phyloP scores from a whole-genome alignment of 2,329 filamentous ascomycete genomes.

The Endothia cerciana region DNA sequence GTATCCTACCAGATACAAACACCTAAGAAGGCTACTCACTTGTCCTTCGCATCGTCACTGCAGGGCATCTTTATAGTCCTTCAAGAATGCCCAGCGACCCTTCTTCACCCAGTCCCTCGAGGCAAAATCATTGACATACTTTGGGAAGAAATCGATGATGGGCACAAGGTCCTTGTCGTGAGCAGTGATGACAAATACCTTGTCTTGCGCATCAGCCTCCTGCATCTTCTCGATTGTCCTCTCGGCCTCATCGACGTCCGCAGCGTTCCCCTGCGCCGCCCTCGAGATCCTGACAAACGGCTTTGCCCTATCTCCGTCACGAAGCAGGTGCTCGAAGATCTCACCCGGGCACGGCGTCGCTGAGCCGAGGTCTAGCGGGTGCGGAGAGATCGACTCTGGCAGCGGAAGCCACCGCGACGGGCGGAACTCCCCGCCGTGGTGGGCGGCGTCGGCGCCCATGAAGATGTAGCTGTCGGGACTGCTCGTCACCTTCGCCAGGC shows the following conservation, averaged over 20 bases:
- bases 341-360: slow-evolving; percentile 44
- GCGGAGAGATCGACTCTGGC: slow-evolving; percentile 39
- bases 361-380: slow-evolving; percentile 39
- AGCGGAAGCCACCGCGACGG: slow-evolving; percentile 41
- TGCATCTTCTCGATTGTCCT: slow-evolving; percentile 49
- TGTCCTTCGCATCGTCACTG: slow-evolving; percentile 25
- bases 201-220: slow-evolving; percentile 48
- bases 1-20: too few species aligned
- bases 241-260: slow-evolving; percentile 39
- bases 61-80: slow-evolving; percentile 51
- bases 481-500: slow-evolving; percentile 43
- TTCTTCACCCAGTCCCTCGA: slow-evolving; percentile 50
- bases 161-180: slow-evolving; percentile 50
- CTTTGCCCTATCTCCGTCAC: slow-evolving; percentile 33
- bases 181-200: slow-evolving; percentile 50
- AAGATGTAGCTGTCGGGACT: slow-evolving; percentile 43
- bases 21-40: too few species aligned
- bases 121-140: slow-evolving; percentile 50
- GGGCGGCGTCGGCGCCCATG: slow-evolving; percentile 47
- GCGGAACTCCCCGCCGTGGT: slow-evolving; percentile 44
- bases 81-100: slow-evolving; percentile 53
- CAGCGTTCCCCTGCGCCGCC: slow-evolving; percentile 25
- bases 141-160: slow-evolving; percentile 54
- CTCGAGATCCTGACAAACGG: slow-evolving; percentile 38
- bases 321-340: slow-evolving; percentile 45